Conservation (phyloP, 73 alveolate species). For the Symbiodinium natans region DNA sequence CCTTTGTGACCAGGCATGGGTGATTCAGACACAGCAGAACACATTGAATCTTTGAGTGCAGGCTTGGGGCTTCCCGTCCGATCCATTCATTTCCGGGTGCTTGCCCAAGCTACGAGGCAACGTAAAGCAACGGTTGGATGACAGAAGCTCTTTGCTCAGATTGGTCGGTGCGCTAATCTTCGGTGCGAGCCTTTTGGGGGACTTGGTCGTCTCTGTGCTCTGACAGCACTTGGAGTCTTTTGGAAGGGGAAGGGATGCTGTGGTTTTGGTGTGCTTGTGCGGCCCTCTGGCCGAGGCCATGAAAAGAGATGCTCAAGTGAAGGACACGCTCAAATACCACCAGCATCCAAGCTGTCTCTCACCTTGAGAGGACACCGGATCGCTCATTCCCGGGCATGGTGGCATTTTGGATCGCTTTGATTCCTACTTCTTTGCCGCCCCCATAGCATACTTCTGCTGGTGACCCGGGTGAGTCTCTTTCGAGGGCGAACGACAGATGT, state of each 20-base stretch:
- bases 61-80: conserved; percentile 81
- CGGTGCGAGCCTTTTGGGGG: conserved; percentile 68
- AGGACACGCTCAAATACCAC: background rate
- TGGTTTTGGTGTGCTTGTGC: no score
- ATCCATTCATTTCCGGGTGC: conserved; percentile 41
- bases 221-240: background rate
- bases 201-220: conserved; percentile 62
- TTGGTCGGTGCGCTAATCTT: conserved; percentile 56
- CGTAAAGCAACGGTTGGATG: no score
- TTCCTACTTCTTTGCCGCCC: conserved; percentile 83
- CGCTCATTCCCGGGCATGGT: conserved; percentile 88
- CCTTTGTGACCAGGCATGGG: conserved; percentile 68
- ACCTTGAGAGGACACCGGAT: conserved; percentile 63
- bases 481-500: background rate
- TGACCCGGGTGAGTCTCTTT: background rate
- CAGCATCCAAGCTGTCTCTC: background rate
- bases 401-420: conserved; percentile 92
- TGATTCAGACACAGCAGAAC: background rate
- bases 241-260: background rate
- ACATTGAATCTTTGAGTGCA: background rate
- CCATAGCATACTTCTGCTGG: conserved; percentile 92
- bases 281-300: conserved; percentile 37
- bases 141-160: no score
- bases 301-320: conserved; percentile 90
- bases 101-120: background rate